Evolutionary conservation across 2,329 filamentous ascomycete species (phyloP), one percentile per base, ranked within the genome.

Genomic region (Drechslerella coelobrocha): DNA sequence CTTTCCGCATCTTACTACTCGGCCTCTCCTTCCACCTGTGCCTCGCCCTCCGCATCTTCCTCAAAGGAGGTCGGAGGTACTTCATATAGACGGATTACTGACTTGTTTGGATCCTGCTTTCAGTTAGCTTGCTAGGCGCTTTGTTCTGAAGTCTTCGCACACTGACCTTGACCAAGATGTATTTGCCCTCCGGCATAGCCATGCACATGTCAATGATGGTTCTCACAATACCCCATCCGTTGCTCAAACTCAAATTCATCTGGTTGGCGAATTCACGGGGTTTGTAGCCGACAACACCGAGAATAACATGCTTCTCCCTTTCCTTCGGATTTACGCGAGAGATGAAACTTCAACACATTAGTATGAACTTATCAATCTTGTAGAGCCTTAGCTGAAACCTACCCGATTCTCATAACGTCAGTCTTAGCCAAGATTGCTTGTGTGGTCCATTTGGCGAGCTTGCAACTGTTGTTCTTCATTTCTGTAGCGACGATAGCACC

Each of bases 391-490:
- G 59, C 41, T 19, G 73, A 72, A 43, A 84, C 88, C 74, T 83
- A 92, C 89, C 91, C 94, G 79, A 99, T 88, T 84, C 97, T 99
- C 92, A 99, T 97, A 75, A 92, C 84, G 79, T 99, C 94, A n/a
- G 94, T 92, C 82, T 92, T 92, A 79, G 93, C 92, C 66, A 99
- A 86, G 78, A 99, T 97, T 78, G 89, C 91, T 84, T 99, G 94
- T 45, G 93, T 91, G 29, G 94, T 96, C 94, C 94, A 99, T 79
- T 94, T 85, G 66, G 94, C 94, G 73, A 99, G 88, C 84, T 99
- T 99, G 89, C 91, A 96, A 78, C 88, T 92, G 86, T 99, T 99
- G 87, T 99, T 99, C 90, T 99, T 99, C 94, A 99, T 99, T 84
- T 99, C 94, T 10, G 94, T 99, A 19, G 94, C 94, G 24, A 99